Base-by-base conservation (phyloP, 2,329 filamentous ascomycete species). In the Hypoxylon sp. region DNA sequence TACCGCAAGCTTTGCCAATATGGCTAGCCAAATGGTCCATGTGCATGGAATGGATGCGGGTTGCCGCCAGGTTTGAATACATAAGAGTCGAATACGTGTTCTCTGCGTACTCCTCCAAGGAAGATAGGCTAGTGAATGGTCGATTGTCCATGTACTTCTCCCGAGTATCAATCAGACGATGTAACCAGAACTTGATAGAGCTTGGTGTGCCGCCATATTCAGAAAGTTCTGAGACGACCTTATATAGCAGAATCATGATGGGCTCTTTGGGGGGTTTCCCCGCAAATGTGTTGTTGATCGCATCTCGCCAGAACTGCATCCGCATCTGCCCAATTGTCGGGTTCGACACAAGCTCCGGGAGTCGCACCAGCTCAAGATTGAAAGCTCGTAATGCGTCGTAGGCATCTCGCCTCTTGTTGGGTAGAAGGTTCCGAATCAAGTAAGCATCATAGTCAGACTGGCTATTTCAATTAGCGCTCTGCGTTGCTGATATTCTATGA, bases 1-100 rank as follows among this genome's bases (percentile, higher is more conserved):
- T 97, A 7, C 96, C 96, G 50, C 89, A 91, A 0, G 96, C 94
- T 76, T 99, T 99, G 54, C 96, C 96, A 61, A 98, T 92, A 77
- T 99, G 96, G 57, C 92, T 96, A 7, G 95, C 95, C 16, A 99
- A 83, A 79, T 99, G 96, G 74, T 99, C 96, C 42, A 93, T 88
- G 22, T 94, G 91, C 73, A 97, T 85, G 0, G 92, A 96, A 8
- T 89, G 87, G 73, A 97, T 83, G 0, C 93, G 91, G 60, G 97
- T 80, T 5, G 91, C 85, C 16, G 93, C 93, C 36, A 98, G 81
- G 0, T 91, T 95, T 67, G 96, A 85, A 77, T 99, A 99, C 79
- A 97, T 88, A 45, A 98, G 83, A 0, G 93, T 97, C 16, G 93
- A 93, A 79, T 98, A 98, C 1, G 96, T 98, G 72, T 93, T 93